phyloP scores from a whole-genome alignment of 1,284 basidiomycete species.

The Ganoderma meredithae region DNA sequence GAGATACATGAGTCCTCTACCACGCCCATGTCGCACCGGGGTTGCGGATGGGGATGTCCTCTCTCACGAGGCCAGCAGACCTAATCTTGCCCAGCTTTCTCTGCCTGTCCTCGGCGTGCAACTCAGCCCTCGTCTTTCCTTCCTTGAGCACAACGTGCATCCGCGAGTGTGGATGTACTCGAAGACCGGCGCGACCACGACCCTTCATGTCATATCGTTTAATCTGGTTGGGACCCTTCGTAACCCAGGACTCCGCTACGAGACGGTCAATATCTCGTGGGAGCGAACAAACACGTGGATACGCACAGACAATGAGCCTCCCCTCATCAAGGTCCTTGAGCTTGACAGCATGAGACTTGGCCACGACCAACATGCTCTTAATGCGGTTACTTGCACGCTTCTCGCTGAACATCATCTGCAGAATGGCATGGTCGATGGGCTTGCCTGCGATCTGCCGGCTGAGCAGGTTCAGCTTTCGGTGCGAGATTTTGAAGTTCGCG shows the following conservation, averaged over 20 bases:
- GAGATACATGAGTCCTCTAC: constrained; percentile 53
- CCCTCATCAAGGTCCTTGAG: constrained; percentile 80
- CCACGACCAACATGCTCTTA: constrained; percentile 88
- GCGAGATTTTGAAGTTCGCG: constrained; percentile 91
- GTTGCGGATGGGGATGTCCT: constrained; percentile 83
- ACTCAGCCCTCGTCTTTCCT: constrained; percentile 82
- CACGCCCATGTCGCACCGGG: constrained; percentile 82
- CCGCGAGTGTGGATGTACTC: constrained; percentile 80
- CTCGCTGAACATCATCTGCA: constrained; percentile 96
- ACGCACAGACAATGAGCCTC: constrained; percentile 86
- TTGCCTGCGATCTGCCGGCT: constrained; percentile 88
- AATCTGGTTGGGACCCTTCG: constrained; percentile 77
- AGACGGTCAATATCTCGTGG: constrained; percentile 4
- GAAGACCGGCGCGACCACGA: constrained; percentile 83
- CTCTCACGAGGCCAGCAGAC: constrained; percentile 79
- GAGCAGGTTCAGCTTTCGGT: constrained; percentile 90
- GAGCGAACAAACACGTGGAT: neutral
- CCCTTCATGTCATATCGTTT: constrained; percentile 88
- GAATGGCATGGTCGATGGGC: constrained; percentile 92
- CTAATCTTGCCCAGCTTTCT: constrained; percentile 80
- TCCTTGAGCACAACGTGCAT: constrained; percentile 85
- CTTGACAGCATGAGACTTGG: constrained; percentile 84
- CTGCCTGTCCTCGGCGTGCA: constrained; percentile 66
- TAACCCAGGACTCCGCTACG: constrained; percentile 92
- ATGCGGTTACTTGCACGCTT: constrained; percentile 89